These are phyloP conservation scores for Thielaviopsis punctulata DNA, from an alignment of 2,329 filamentous ascomycete genomes.

Conservation along the genomic window DNA sequence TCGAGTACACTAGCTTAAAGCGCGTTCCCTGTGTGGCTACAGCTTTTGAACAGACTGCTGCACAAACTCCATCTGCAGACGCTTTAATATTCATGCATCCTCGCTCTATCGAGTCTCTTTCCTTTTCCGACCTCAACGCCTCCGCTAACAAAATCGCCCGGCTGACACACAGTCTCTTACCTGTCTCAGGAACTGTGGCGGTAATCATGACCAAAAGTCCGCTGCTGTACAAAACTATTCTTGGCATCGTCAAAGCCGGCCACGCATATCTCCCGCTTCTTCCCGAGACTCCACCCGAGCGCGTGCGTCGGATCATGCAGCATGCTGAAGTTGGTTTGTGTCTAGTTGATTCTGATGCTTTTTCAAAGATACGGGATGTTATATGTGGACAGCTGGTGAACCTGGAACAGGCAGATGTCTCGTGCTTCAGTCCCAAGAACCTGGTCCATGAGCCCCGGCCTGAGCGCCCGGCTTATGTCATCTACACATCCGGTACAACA, in stretches of 20 bases:
- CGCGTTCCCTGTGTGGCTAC: conserved; percentile 28
- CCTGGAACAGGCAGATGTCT: conserved; percentile 18
- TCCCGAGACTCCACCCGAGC: conserved; percentile 47
- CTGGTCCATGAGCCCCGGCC: conserved; percentile 23
- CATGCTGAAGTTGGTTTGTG: conserved; percentile 37
- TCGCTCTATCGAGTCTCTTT: conserved; percentile 27
- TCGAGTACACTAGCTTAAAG: conserved; percentile 18
- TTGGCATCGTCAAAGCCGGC: conserved; percentile 58
- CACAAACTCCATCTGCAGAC: conserved; percentile 28
- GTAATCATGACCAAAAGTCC: conserved; percentile 64
- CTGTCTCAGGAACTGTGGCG: conserved; percentile 28
- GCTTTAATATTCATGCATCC: conserved; percentile 45
- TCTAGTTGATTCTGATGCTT: conserved; percentile 22
- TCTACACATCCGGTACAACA: conserved; percentile 74
- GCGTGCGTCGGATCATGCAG: conserved; percentile 42
- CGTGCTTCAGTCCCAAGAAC: conserved; percentile 21
- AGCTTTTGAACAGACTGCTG: conserved; percentile 37
- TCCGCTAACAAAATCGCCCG: conserved; percentile 46
- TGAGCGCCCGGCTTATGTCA: conserved; percentile 50
- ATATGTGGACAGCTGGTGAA: conserved; percentile 18
- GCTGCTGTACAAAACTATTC: conserved; percentile 53
- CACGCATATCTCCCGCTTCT: conserved; percentile 67
- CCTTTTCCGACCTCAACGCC: conserved; percentile 47
- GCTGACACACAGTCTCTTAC: conserved; percentile 10
- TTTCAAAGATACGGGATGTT: conserved; percentile 8